Evolutionary conservation across 1,284 basidiomycete species (phyloP).

Genomic region (Ustilago crameri): DNA sequence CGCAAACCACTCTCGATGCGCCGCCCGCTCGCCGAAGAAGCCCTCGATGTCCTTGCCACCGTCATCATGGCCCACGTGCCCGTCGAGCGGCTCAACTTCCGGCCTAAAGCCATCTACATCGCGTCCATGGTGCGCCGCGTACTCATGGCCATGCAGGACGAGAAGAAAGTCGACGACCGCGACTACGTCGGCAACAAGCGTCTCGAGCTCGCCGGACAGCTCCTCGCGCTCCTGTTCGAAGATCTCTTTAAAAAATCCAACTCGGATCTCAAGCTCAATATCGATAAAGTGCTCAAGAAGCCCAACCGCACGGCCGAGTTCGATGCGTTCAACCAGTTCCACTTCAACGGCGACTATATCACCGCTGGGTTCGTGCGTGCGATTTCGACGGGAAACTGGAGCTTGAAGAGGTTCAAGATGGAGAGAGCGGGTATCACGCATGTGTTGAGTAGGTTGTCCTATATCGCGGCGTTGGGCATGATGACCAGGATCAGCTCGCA

Average conservation of each 20-base stretch:
- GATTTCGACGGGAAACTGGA: conserved; percentile 99
- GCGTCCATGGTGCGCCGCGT: conserved; percentile 97
- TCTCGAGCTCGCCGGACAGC: conserved; percentile 94
- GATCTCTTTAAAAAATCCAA: conserved; percentile 99
- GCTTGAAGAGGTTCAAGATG: conserved; percentile 99
- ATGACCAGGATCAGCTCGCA: conserved; percentile 99
- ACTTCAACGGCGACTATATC: conserved; percentile 86
- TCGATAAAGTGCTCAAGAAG: conserved; percentile 98
- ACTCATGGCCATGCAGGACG: conserved; percentile 94
- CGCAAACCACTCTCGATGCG: conserved; percentile 77
- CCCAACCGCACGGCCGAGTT: conserved; percentile 93
- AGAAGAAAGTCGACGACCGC: conserved; percentile 96
- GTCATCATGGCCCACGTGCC: conserved; percentile 98
- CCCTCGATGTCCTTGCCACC: conserved; percentile 92
- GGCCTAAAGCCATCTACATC: conserved; percentile 95
- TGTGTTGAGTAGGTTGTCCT: conserved; percentile 91
- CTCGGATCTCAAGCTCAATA: conserved; percentile 90
- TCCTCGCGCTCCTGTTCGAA: conserved; percentile 93
- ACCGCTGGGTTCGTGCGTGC: conserved; percentile 96
- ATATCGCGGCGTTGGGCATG: conserved; percentile 98
- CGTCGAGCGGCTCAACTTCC: conserved; percentile 88
- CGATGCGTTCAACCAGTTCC: conserved; percentile 93
- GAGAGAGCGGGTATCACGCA: conserved; percentile 99
- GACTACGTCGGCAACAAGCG: conserved; percentile 99
- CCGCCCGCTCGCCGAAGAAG: conserved; percentile 90